Base-by-base conservation (phyloP, 2,329 filamentous ascomycete species). In the Colletotrichum graminicola region DNA sequence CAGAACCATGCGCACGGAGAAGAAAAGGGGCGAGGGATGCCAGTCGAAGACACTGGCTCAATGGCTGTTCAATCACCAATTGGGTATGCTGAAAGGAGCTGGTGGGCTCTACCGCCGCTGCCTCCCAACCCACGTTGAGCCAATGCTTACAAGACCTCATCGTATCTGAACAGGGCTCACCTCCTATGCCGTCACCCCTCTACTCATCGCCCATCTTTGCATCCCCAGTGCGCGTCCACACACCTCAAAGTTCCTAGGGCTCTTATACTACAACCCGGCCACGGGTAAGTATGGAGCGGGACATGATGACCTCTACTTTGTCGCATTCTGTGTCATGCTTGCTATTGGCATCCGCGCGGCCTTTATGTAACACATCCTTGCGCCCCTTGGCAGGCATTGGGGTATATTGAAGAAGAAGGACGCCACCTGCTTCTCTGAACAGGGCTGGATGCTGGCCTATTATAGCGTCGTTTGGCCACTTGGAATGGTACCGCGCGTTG, bases 241-340 rank as follows among this genome's bases (percentile, higher is more conserved):
- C n/a, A 51, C 59, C 12, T 51, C 59, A n/a, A 62, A 51, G 2
- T 39, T 62, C 32, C 23, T 62, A 6, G 36, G 23, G 32, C 59
- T 62, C 45, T 62, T 36, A 21, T 56, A 43, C 23, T 10, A 55
- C 59, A 51, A 62, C 32, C 26, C 49, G 26, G 26, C 26, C 12
- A 64, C 49, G 6, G 51, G 36, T 21, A 45, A 56, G 16, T 64
- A 64, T 23, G 62, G 49, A 26, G 62, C 62, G 32, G 62, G 62
- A 3, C 62, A 64, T 21, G 62, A 64, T 23, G 62, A 56, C 51
- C 62, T 64, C 62, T 64, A 10, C 26, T 56, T 64, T 21, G 51
- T 64, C 39, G 49, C 62, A 7, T 55, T 34, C 26, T 56, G 36
- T 7, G 62, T 64, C 6, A n/a, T 47, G 36, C 36, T 55, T 16